Base-by-base conservation (phyloP, 2,329 filamentous ascomycete species). In the Penicillium sp. region DNA sequence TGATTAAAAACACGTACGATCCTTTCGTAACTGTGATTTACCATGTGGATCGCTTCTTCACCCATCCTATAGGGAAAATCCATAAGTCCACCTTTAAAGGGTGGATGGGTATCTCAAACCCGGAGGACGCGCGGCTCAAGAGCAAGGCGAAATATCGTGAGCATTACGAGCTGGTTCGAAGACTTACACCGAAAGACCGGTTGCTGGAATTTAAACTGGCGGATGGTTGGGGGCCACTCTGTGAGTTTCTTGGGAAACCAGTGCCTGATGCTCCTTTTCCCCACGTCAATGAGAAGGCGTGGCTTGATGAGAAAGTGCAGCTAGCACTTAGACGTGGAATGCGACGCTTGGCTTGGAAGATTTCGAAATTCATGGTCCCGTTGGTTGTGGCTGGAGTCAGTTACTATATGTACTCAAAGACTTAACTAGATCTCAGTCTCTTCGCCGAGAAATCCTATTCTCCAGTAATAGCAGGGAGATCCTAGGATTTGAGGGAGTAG, bases 11-110 rank as follows among this genome's bases (percentile, higher is more conserved):
- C 39, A 27, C 31, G 23, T 54, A 31, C 29, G 46, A 46, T 35
- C 26, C 53, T 3, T 53, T 55, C 14, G 50, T 53, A 5, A 45
- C 39, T 8, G 9, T 53, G 11, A 35, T 53, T 26, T 56, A 50
- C 14, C 47, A 51, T 3, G 44, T 70, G 26, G 53, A 50, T 23
- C 37, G 26, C 13, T 50, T 21, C 14, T 55, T 45, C 19, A 44
- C 25, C 11, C 21, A 27, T 4, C 46, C 46, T 2, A 16, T 53
- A 2, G 50, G 47, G 8, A 10, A 13, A 3, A 10, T 55, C 16
- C 29, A 44, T 39, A 45, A 45, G 42, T 39, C 46, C 13, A 26
- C 11, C 1, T 55, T 50, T 21, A 3, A 33, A 3, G 53, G 37
- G 2, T 55, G 47, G 27, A 4, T 44, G 27, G 33, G 35, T 7